phyloP scores from a whole-genome alignment of 805 yeast species.

The Suhomyces sp. region DNA sequence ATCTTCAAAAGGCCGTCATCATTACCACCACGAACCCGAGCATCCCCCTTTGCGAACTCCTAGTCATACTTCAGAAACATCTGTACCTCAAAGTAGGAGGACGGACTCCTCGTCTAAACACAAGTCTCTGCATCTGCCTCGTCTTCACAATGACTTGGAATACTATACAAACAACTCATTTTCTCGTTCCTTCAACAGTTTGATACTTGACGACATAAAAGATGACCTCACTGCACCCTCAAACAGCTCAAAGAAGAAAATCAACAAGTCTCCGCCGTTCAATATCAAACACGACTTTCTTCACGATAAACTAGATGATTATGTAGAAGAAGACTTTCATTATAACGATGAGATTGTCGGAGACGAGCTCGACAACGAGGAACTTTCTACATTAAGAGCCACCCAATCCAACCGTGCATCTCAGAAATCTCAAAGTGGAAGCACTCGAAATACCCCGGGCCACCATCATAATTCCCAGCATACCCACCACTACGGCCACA shows the following conservation, averaged over 20 bases:
- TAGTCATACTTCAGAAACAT: not conserved
- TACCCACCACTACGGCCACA: not conserved
- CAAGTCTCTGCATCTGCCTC: slow-evolving; percentile 4
- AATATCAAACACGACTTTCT: slow-evolving; percentile 32
- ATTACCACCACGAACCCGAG: not conserved
- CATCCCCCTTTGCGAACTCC: not conserved
- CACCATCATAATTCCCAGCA: not conserved
- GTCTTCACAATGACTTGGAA: slow-evolving; percentile 17
- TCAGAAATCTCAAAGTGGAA: not conserved
- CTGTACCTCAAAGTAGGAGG: not conserved
- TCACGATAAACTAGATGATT: slow-evolving; percentile 20
- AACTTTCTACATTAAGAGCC: not conserved
- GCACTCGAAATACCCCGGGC: not conserved
- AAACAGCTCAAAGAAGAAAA: slow-evolving; percentile 10
- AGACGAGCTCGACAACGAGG: slow-evolving; percentile 5
- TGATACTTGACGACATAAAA: slow-evolving; percentile 36
- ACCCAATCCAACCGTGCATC: not conserved
- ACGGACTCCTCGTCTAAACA: not conserved
- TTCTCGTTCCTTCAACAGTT: slow-evolving; percentile 41
- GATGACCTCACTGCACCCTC: slow-evolving; percentile 13
- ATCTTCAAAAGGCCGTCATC: slow-evolving; percentile 2
- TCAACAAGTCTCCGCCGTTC: slow-evolving; percentile 43
- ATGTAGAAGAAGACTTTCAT: slow-evolving; percentile 14
- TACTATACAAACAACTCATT: slow-evolving; percentile 39
- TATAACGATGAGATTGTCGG: slow-evolving; percentile 6